Base-by-base conservation (phyloP, 441 rosid species). In the Populus hybrid region DNA sequence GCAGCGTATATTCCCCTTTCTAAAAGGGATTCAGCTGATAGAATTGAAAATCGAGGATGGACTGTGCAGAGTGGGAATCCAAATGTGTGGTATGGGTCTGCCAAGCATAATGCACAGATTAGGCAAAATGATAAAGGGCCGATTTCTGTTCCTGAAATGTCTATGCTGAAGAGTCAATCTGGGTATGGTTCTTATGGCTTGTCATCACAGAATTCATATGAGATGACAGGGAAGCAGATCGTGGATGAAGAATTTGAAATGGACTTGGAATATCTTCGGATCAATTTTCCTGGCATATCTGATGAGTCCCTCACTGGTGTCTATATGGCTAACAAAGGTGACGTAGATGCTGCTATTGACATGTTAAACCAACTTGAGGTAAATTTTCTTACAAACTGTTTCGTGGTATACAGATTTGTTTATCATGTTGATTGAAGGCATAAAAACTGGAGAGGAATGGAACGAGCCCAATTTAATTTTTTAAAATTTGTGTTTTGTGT, bases 331-430 rank as follows among this genome's bases (percentile, higher is more conserved):
- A 95, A 90, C 85, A 81, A 76, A 32, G 87, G 92, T n/a, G 97
- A 93, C 82, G 72, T 92, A 70, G 99, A 93, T 67, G 89, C 92
- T 24, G 82, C 94, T 78, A 23, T 89, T 57, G 97, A 95, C 83
- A 95, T 95, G 99, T 87, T 95, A 24, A 84, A 77, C 78, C 94
- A 90, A 77, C 94, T 95, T 67, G 98, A 92, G 98, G 99, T 95
- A 82, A 67, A 69, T 50, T 35, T 57, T 73, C 32, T 59, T 59
- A 7, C 64, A 59, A 38, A 0, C 71, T 42, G 9, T 26, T 72
- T 26, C 23, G 7, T 32, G 24, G 21, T 11, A 42, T 67, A 18
- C 57, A 76, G n/a, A 69, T 76, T 11, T 35, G 21, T 35, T 76
- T 69, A 59, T 30, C 12, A 34, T 42, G 53, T 14, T 10, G 24